Evolutionary conservation across 1,139 yeast species (phyloP).

Genomic region (Suhomyces bokatorum): DNA sequence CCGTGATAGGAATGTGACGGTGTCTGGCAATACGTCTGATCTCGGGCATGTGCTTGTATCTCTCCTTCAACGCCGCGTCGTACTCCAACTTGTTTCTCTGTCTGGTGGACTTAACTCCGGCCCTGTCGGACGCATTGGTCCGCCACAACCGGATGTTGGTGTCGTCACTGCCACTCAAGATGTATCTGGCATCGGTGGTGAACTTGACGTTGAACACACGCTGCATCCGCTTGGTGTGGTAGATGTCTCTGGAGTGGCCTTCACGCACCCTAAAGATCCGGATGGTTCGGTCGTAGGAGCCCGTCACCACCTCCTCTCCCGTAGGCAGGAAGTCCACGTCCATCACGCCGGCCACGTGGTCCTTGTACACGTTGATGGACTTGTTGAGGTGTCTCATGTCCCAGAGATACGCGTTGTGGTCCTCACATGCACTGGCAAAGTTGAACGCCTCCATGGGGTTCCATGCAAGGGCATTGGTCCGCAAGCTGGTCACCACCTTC

Average conservation of each 20-base stretch:
- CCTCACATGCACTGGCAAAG: slow-evolving; percentile 91
- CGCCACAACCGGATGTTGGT: slow-evolving; percentile 96
- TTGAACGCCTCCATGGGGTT: slow-evolving; percentile 97
- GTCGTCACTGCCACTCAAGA: slow-evolving; percentile 91
- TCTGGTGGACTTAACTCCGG: slow-evolving; percentile 76
- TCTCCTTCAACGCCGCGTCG: slow-evolving; percentile 85
- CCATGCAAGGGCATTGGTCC: slow-evolving; percentile 90
- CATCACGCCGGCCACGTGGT: slow-evolving; percentile 94
- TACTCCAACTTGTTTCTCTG: slow-evolving; percentile 85
- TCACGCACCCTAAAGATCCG: slow-evolving; percentile 73
- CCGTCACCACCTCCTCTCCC: slow-evolving; percentile 94
- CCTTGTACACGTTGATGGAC: slow-evolving; percentile 83
- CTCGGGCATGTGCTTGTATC: slow-evolving; percentile 96
- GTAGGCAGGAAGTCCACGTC: slow-evolving; percentile 96
- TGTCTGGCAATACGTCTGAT: slow-evolving; percentile 86
- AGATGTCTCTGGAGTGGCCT: slow-evolving; percentile 93
- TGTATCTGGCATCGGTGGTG: slow-evolving; percentile 85
- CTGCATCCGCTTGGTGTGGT: slow-evolving; percentile 98
- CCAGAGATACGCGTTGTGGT: slow-evolving; percentile 91
- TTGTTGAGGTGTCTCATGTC: slow-evolving; percentile 90
- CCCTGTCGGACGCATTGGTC: slow-evolving; percentile 78
- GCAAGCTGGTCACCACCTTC: slow-evolving; percentile 77
- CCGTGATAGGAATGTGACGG: slow-evolving; percentile 83
- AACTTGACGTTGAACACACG: slow-evolving; percentile 81
- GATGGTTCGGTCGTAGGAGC: slow-evolving; percentile 91